These are phyloP conservation scores for Nyssa sinensis DNA, from an alignment of 148 eudicot genomes.

Conservation along the genomic window DNA sequence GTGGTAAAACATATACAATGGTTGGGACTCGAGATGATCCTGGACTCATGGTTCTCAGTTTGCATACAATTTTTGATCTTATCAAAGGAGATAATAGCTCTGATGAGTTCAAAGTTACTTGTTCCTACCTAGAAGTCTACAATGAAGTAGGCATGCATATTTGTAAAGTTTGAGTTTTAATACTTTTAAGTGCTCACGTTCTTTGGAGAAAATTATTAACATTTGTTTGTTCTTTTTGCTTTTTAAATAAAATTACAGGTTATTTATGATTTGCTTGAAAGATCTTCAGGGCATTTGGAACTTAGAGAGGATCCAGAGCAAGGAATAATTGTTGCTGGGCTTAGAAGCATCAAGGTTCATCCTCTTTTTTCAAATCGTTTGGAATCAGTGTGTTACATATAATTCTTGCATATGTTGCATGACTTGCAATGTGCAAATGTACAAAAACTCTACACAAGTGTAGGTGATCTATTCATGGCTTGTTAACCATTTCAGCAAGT, in stretches of 20 bases:
- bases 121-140: conserved; percentile 89
- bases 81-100: conserved; percentile 53
- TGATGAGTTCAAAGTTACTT: conserved; percentile 65
- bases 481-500: too few relatives aligned
- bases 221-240: conserved; percentile 15
- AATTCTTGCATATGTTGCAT: not conserved
- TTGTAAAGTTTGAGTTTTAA: not conserved
- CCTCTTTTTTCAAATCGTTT: conserved; percentile 3
- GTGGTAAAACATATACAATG: conserved; percentile 89
- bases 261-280: conserved; percentile 90
- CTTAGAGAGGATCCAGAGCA: conserved; percentile 84
- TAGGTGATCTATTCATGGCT: too few relatives aligned
- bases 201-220: conserved; percentile 8
- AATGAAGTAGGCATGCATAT: conserved; percentile 58
- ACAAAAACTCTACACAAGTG: not conserved
- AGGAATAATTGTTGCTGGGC: conserved; percentile 80
- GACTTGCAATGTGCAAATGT: not conserved
- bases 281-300: conserved; percentile 80
- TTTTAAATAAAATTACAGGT: conserved; percentile 57
- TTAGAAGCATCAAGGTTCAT: conserved; percentile 72
- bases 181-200: not conserved
- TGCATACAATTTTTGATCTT: conserved; percentile 68
- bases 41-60: conserved; percentile 86
- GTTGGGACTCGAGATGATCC: conserved; percentile 76
- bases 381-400: not conserved